A percentile compares a stretch with the other conserved stretches of the same genome.
Evolutionary conservation across 495 filamentous ascomycete genomes (phyloP).

Genomic region (Penicillium lagena): DNA sequence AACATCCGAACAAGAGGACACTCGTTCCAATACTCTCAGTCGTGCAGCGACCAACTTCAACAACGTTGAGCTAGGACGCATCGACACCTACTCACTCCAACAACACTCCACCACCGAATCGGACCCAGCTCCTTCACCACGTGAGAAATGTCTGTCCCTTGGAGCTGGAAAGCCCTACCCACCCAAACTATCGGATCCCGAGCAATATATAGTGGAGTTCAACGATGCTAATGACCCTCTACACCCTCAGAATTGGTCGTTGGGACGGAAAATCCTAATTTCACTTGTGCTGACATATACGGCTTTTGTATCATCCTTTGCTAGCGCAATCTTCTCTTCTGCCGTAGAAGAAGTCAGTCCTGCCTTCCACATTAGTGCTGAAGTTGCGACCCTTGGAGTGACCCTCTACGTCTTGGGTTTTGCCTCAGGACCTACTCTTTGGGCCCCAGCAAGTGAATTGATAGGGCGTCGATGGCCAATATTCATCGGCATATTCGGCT

Average conservation of each 20-base stretch:
- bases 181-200: constrained; percentile 59
- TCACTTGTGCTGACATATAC: constrained; percentile 25
- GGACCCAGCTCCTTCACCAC: too few relatives aligned
- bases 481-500: constrained; percentile 44
- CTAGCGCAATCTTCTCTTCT: constrained; percentile 28
- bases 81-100: too few relatives aligned
- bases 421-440: constrained; percentile 53
- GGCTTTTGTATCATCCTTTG: constrained; percentile 35
- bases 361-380: constrained; percentile 43
- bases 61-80: too few relatives aligned
- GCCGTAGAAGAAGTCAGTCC: constrained; percentile 13
- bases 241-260: constrained; percentile 76
- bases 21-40: too few relatives aligned
- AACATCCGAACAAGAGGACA: too few relatives aligned
- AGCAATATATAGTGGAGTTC: constrained; percentile 79
- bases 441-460: constrained; percentile 62
- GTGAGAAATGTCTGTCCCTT: too few relatives aligned
- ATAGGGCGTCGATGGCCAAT: constrained; percentile 52
- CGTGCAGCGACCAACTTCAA: too few relatives aligned
- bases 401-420: constrained; percentile 55
- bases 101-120: too few relatives aligned
- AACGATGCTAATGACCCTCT: constrained; percentile 68
- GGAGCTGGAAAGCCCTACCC: constrained; percentile 76
- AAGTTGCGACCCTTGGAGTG: constrained; percentile 50
- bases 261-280: constrained; percentile 54